These are phyloP conservation scores for Tetrahymena borealis DNA, from an alignment of 73 alveolate species.

Conservation along the genomic window DNA sequence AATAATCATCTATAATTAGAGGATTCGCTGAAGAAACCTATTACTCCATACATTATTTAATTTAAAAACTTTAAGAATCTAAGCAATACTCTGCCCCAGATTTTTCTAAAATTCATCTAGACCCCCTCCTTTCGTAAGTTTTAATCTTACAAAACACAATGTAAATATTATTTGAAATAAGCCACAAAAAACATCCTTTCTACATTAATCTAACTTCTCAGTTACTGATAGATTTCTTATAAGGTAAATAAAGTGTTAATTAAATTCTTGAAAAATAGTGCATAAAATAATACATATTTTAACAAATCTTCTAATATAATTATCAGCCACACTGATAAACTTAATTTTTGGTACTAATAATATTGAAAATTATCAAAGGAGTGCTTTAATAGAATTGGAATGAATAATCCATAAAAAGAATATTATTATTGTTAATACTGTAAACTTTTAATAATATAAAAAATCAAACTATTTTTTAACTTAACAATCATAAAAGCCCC, in stretches of 20 bases:
- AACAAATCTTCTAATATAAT: too few relatives aligned
- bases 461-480: too few relatives aligned
- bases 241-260: neutral
- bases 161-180: neutral
- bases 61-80: neutral
- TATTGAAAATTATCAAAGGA: too few relatives aligned
- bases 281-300: too few relatives aligned
- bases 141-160: neutral
- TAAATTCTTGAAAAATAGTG: neutral
- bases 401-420: too few relatives aligned
- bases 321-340: too few relatives aligned
- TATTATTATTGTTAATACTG: too few relatives aligned
- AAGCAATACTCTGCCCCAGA: neutral
- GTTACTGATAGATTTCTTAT: neutral
- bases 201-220: neutral
- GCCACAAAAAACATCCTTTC: neutral
- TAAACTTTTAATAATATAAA: too few relatives aligned
- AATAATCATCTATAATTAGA: neutral
- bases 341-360: too few relatives aligned
- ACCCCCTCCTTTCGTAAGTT: neutral
- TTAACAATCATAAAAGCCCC: too few relatives aligned
- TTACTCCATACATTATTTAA: neutral
- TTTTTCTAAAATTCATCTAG: neutral
- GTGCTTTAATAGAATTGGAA: too few relatives aligned
- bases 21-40: neutral